Conservation (phyloP, 441 rosid species). For the Corymbia calophylla region DNA sequence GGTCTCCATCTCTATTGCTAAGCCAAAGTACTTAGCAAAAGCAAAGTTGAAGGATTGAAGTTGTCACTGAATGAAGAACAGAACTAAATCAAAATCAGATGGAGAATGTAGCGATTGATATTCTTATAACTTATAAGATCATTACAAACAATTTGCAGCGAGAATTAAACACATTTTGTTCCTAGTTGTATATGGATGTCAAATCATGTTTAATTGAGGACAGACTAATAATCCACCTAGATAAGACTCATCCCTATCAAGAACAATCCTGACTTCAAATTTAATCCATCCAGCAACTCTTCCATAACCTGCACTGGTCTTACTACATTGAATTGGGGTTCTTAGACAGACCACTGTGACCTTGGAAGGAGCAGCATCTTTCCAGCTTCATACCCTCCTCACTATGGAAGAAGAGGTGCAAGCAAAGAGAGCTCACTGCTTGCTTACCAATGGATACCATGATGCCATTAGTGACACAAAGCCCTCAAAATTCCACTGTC, state of each 20-base stretch:
- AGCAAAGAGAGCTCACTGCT: background rate
- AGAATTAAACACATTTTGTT: background rate
- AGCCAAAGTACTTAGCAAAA: background rate
- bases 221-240: background rate
- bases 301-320: background rate
- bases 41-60: background rate
- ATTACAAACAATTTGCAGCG: background rate
- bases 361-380: background rate
- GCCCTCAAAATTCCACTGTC: background rate
- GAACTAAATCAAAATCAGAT: background rate
- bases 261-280: background rate
- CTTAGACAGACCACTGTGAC: background rate
- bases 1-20: background rate
- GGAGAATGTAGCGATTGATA: background rate
- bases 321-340: background rate
- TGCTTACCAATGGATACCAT: background rate
- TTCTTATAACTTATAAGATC: background rate
- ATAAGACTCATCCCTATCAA: background rate
- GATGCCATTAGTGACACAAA: background rate
- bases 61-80: background rate
- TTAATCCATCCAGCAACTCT: background rate
- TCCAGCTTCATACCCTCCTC: background rate
- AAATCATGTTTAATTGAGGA: background rate
- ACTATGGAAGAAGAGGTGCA: background rate
- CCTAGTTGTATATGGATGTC: background rate